Evolutionary conservation across 2,329 filamentous ascomycete species (phyloP), one percentile per base, ranked within the genome.

Genomic region (Fusarium tanahbumbuense): DNA sequence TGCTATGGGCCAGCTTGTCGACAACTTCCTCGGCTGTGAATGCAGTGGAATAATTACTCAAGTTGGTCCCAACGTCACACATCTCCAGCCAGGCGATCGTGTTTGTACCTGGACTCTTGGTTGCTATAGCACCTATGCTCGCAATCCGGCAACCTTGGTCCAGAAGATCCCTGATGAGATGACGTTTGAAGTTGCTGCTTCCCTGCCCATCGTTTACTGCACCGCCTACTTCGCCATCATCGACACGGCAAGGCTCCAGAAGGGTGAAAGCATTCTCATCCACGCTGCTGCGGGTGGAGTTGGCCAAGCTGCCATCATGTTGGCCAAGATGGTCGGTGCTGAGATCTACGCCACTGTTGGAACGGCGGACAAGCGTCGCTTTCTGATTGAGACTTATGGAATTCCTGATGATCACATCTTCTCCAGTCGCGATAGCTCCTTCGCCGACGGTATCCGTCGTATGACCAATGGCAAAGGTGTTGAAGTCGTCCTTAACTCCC

Each of bases 351-450:
- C 34, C 6, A 57, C 55, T 3, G 55, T 50, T 18, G 55, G 55
- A 32, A 57, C 55, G 6, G 23, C 32, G 1, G 55, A 57, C 8
- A 57, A 49, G 34, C 34, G 55, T 6, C 20, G 15, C 3, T 57
- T 57, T 27, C 30, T 68, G 8, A 58, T 81, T 2, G 67, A 71
- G 4, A 44, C 60, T 13, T 79, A 76, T 40, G 71, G 73, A 3
- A 76, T 82, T 16, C 74, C 74, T 0, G 58, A 68, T 25, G 57
- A 67, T 5, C 78, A 77, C 44, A 78, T 81, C 25, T 77, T 81
- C 34, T 32, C n/a, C 16, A 50, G 45, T 23, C 45, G 55, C 3
- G 40, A 54, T 20, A n/a, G 30, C 2, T 37, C 27, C 15, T 60
- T 60, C 15, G 48, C 49, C 2, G 23, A 37, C 8, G 56, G 49